phyloP scores from a whole-genome alignment of 2,329 filamentous ascomycete genomes.

The Ophiostoma sp. region DNA sequence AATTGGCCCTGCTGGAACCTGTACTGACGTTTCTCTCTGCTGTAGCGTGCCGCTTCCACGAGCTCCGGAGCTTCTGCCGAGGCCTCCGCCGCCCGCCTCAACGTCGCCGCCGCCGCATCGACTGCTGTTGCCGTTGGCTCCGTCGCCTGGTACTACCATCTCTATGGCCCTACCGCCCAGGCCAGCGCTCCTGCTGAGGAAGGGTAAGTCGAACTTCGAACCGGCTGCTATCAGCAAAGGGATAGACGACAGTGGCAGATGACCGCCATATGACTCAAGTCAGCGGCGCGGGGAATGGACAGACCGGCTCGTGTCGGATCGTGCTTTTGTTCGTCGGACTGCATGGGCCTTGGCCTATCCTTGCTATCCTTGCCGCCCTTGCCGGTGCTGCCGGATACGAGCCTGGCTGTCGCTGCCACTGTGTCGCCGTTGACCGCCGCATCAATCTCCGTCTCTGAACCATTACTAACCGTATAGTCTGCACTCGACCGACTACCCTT shows the following conservation, averaged over 20 bases:
- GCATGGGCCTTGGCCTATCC: no score
- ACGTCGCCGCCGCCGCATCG: constrained; percentile 78
- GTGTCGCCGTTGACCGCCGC: neutral
- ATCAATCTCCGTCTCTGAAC: neutral
- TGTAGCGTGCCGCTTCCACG: constrained; percentile 63
- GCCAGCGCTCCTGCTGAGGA: constrained; percentile 94
- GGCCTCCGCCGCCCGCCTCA: constrained; percentile 70
- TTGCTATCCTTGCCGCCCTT: no score
- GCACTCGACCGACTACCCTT: constrained; percentile 86
- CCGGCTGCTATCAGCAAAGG: neutral
- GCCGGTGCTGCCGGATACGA: neutral
- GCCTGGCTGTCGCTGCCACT: no score
- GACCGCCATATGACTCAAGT: no score
- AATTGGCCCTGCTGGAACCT: neutral
- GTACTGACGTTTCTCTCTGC: constrained; percentile 11
- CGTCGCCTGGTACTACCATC: constrained; percentile 94
- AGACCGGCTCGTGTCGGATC: no score
- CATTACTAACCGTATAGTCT: constrained; percentile 56
- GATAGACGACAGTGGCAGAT: no score
- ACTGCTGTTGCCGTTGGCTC: constrained; percentile 83
- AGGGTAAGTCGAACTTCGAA: constrained; percentile 66
- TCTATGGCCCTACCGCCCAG: constrained; percentile 81
- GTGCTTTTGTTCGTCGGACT: no score
- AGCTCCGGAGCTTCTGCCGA: constrained; percentile 66
- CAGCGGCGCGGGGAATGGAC: no score